Evolutionary conservation across 805 yeast genomes (phyloP).

Genomic region (Candida oleophila): DNA sequence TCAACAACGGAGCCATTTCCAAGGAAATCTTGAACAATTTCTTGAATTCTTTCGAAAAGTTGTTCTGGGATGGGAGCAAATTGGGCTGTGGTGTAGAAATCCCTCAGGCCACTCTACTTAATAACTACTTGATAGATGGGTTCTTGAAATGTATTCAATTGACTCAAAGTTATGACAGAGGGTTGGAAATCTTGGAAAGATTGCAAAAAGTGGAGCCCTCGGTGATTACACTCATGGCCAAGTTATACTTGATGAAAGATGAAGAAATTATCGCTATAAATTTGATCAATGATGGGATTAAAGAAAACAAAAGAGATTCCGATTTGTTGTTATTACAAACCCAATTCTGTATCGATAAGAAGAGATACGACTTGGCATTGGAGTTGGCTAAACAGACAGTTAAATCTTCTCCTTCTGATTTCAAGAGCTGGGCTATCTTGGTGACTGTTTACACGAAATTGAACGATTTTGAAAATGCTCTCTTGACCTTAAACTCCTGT

Average conservation of each 20-base stretch:
- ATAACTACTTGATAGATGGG: slow-evolving; percentile 75
- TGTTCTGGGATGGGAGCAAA: slow-evolving; percentile 65
- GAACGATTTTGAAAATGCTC: slow-evolving; percentile 69
- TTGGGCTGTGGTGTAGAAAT: slow-evolving; percentile 66
- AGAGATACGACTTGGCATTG: slow-evolving; percentile 54
- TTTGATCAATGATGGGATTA: slow-evolving; percentile 50
- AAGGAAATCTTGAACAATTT: slow-evolving; percentile 44
- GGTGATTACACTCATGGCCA: slow-evolving; percentile 58
- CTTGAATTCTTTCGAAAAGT: slow-evolving; percentile 60
- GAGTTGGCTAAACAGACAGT: slow-evolving; percentile 63
- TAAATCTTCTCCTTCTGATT: slow-evolving; percentile 71
- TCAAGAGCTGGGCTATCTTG: slow-evolving; percentile 69
- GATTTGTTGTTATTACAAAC: slow-evolving; percentile 56
- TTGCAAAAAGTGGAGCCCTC: slow-evolving; percentile 52
- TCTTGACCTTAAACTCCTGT: slow-evolving; percentile 72
- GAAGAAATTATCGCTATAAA: slow-evolving; percentile 61
- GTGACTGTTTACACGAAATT: slow-evolving; percentile 62
- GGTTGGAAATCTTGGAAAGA: slow-evolving; percentile 55
- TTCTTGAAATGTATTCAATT: slow-evolving; percentile 62
- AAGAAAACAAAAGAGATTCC: slow-evolving; percentile 51
- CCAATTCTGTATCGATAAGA: slow-evolving; percentile 53
- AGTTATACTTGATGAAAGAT: slow-evolving; percentile 50
- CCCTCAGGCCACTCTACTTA: slow-evolving; percentile 62
- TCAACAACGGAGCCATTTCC: slow-evolving; percentile 49
- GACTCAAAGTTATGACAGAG: slow-evolving; percentile 64